Conservation (phyloP, 805 yeast genomes). For the Hemisphaericaspora nanyangensis region DNA sequence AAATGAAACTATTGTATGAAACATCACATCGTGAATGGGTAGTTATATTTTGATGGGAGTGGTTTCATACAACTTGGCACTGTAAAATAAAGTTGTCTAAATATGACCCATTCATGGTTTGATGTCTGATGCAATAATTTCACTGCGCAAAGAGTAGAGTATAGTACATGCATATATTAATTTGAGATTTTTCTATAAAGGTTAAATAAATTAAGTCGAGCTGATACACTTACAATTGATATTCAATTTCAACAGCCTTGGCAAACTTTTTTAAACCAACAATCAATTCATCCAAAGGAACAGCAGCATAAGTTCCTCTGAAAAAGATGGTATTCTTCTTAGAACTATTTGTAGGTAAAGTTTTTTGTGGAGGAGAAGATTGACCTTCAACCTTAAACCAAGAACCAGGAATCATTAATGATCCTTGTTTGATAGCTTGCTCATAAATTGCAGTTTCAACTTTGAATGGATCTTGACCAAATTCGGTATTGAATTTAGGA, state of each 20-base stretch:
- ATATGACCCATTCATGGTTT: too few species aligned
- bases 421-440: slow-evolving; percentile 54
- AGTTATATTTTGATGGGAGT: too few species aligned
- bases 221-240: too few species aligned
- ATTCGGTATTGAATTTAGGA: slow-evolving; percentile 68
- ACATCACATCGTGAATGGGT: too few species aligned
- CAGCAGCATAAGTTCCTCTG: slow-evolving; percentile 89
- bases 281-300: slow-evolving; percentile 59
- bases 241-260: slow-evolving; percentile 57
- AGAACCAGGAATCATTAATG: slow-evolving; percentile 76
- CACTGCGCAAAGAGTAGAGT: too few species aligned
- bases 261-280: slow-evolving; percentile 68
- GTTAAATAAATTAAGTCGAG: too few species aligned
- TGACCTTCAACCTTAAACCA: slow-evolving; percentile 67
- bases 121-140: too few species aligned
- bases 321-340: slow-evolving; percentile 55
- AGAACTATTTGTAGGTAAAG: slow-evolving; percentile 37
- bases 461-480: slow-evolving; percentile 52
- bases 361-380: slow-evolving; percentile 55
- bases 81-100: too few species aligned
- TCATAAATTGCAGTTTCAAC: slow-evolving; percentile 66
- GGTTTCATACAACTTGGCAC: too few species aligned
- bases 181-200: too few species aligned
- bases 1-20: too few species aligned
- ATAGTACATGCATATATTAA: too few species aligned